Conservation (phyloP, 768 basidiomycete species). For the Mycena amicta region DNA sequence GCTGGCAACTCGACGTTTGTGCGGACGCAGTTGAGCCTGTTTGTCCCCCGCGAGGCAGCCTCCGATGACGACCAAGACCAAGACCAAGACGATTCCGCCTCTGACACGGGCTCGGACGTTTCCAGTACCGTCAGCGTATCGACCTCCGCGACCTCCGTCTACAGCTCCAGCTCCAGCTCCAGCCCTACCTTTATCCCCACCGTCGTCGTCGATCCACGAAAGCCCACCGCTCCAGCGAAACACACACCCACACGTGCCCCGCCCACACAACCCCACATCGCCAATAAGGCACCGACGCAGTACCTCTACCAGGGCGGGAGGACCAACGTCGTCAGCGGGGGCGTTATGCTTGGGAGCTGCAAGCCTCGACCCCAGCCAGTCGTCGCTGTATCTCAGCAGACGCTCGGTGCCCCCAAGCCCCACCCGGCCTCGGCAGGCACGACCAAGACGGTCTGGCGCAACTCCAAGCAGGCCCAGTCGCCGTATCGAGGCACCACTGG, state of each 20-base stretch:
- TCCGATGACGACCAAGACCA: background rate
- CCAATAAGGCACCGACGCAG: background rate
- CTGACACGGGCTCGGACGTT: background rate
- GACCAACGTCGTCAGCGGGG: background rate
- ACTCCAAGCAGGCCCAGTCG: background rate
- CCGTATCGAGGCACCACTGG: background rate
- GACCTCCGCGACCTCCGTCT: background rate
- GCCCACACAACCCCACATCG: too few relatives aligned
- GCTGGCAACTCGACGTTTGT: background rate
- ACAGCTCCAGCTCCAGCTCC: background rate
- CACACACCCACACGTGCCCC: background rate
- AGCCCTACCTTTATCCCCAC: background rate
- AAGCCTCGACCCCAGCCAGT: too few relatives aligned
- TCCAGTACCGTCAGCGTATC: background rate
- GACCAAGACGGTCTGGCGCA: background rate
- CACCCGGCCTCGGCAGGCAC: background rate
- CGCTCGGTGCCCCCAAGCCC: background rate
- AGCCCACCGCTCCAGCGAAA: background rate
- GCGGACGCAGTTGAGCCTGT: background rate
- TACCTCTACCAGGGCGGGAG: background rate
- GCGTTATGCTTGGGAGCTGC: constrained; percentile 1
- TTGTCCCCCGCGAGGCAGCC: background rate
- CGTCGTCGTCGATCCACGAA: too few relatives aligned
- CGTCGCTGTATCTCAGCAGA: background rate
- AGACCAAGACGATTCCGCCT: background rate